Conservation (phyloP, 2,329 filamentous ascomycete genomes). For the Endoconidiophora laricicola region DNA sequence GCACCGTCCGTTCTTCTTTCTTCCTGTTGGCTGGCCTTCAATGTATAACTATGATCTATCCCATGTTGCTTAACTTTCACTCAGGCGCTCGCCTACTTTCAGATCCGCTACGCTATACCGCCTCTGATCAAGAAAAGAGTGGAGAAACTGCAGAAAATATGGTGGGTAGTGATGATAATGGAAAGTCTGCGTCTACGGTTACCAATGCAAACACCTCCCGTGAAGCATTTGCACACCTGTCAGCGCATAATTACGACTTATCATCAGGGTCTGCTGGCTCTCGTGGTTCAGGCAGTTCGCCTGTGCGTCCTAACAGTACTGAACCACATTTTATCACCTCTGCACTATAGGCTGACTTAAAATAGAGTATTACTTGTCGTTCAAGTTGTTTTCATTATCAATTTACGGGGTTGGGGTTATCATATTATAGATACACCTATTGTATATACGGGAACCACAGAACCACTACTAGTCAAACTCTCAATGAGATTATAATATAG, state of each 20-base stretch:
- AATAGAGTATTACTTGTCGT: too few relatives aligned
- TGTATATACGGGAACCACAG: too few relatives aligned
- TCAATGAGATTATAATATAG: too few relatives aligned
- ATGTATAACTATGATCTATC: constrained; percentile 29
- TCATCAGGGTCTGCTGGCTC: background rate
- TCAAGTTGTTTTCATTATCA: too few relatives aligned
- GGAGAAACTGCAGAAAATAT: background rate
- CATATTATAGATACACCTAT: too few relatives aligned
- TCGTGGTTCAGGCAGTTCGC: too few relatives aligned
- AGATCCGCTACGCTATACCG: constrained; percentile 16
- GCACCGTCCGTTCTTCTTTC: constrained; percentile 47
- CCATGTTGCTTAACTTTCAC: constrained; percentile 31
- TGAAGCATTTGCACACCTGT: background rate
- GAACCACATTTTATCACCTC: too few relatives aligned
- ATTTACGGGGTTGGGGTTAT: too few relatives aligned
- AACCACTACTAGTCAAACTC: too few relatives aligned
- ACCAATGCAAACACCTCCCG: background rate
- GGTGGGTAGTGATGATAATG: background rate
- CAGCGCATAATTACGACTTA: background rate
- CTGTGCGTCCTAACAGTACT: too few relatives aligned
- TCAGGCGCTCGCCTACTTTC: constrained; percentile 30
- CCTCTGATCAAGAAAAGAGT: background rate
- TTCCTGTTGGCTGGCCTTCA: constrained; percentile 41
- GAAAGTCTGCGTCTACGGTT: background rate
- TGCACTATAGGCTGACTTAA: too few relatives aligned